Conservation (phyloP, 352 stramenopile species). For the Elongisporangium anandrum region DNA sequence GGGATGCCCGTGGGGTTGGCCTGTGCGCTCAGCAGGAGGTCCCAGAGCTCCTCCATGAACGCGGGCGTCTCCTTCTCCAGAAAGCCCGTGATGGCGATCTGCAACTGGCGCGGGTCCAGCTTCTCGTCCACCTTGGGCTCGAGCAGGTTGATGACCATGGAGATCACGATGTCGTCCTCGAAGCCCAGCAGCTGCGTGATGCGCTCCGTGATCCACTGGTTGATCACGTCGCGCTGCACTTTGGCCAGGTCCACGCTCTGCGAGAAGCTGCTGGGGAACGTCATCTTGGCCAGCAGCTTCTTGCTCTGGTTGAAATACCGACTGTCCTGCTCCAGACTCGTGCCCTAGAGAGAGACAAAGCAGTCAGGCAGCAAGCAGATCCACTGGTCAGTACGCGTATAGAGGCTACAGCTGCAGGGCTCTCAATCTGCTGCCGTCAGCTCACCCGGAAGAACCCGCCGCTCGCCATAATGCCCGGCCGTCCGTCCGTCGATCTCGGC, state of each 20-base stretch:
- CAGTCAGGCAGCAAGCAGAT: not conserved
- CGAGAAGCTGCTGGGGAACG: constrained; percentile 75
- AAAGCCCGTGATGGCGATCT: constrained; percentile 89
- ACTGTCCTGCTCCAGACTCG: constrained; percentile 74
- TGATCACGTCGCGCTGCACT: constrained; percentile 89
- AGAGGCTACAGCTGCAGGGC: not conserved
- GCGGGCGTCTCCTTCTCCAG: constrained; percentile 81
- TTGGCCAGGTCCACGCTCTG: constrained; percentile 83
- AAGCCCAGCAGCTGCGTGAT: constrained; percentile 87
- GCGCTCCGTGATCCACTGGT: constrained; percentile 84
- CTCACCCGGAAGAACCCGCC: not conserved
- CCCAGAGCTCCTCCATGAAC: constrained; percentile 91
- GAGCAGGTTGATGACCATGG: constrained; percentile 82
- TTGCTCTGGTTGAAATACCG: constrained; percentile 86
- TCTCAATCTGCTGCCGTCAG: not conserved
- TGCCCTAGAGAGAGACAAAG: constrained; percentile 23
- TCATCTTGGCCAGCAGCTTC: constrained; percentile 84
- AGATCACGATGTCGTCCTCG: constrained; percentile 91
- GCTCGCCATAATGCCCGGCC: not conserved
- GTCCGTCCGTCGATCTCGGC: not conserved
- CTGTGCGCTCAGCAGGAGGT: constrained; percentile 86
- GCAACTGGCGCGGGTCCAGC: constrained; percentile 82
- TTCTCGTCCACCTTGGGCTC: constrained; percentile 68
- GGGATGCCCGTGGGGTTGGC: constrained; percentile 86
- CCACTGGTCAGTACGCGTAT: not conserved